Evolutionary conservation across 139 green algal species (phyloP), one percentile per base, ranked within the genome.

Genomic region (Chlorella sp.): DNA sequence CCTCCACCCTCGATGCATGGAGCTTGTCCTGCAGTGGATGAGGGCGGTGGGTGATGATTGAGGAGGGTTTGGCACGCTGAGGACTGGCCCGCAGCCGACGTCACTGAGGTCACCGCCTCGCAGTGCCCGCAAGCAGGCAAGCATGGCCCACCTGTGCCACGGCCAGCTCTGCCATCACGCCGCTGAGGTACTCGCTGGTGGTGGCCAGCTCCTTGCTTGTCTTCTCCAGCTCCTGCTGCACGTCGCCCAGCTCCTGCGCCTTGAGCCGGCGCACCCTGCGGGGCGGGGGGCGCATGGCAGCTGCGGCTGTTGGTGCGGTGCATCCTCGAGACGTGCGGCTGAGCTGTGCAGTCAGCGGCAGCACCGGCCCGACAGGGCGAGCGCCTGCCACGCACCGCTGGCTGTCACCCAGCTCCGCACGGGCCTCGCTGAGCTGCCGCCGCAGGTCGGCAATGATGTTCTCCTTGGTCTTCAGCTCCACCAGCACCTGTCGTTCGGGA

Each of bases 91-190:
- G 21, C 58, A 64, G 3, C 3, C 29, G 8, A 64, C 4, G 31
- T 5, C 5, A 23, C 27, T 5, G 9, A 38, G n/a, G 11, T 36
- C 1, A 17, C 56, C 29, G 31, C 56, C 40, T 23, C 29, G 11
- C 56, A 64, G 29, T n/a, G n/a, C 56, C n/a, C 8, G 27, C 3
- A 25, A 61, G 21, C 14, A 29, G 21, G 35, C 7, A 36, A 29
- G 25, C 58, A 23, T 8, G 11, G 5, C 19, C 51, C 51, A 59
- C 51, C 7, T 17, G 8, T 70, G 41, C 41, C 74, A 80, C 74
- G 58, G 64, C 53, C 56, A 80, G 64, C 48, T 80, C 74, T 45
- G 25, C n/a, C 51, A 73, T 80, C 5, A 80, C 38, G 25, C 63
- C 64, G 0, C 48, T 58, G 33, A 80, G 74, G 74, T 80, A 80